Evolutionary conservation across 345 rosid genomes (phyloP), one percentile per base, ranked within the genome.

Genomic region (Streptanthus diversifolius): DNA sequence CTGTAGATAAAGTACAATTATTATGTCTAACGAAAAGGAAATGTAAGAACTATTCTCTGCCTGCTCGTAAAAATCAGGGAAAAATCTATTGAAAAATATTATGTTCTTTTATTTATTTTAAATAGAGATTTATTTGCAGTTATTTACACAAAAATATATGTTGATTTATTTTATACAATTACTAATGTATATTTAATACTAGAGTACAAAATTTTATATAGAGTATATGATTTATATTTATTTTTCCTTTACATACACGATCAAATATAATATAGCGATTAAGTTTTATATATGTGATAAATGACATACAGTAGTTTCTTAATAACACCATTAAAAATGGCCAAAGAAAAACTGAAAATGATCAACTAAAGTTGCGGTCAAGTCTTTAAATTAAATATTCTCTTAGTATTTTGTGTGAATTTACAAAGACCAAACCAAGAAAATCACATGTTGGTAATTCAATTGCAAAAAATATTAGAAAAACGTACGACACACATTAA

Each of bases 341-440:
- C 32, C 30, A 37, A 4, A 25, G 18, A 60, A 52, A 2, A 27
- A 13, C 9, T 61, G 19, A 17, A 62, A 5, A 10, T 72, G 49
- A 57, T 63, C 71, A 54, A 63, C 64, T 32, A 64, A 30, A 72
- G 57, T 54, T 63, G 10, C 29, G 39, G 71, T 73, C 48, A 54
- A 63, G 27, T 15, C 32, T 54, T 22, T 15, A 55, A 8, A 33
- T 44, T 54, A n/a, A 54, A 33, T 54, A 33, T 54, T 8, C 37
- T 15, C 4, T 48, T n/a, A 3, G 56, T 32, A 29, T 36, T 43
- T 41, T 24, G 27, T 55, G 39, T 73, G 58, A 15, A 73, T 44
- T 54, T 35, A 55, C n/a, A 44, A 73, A 24, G 77, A 73, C 71
- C 58, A 55, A 14, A 64, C 10, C 36, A 30, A 51, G n/a, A 49